Conservation (phyloP, 176 grass and related monocot species). For the Avena insularis region DNA sequence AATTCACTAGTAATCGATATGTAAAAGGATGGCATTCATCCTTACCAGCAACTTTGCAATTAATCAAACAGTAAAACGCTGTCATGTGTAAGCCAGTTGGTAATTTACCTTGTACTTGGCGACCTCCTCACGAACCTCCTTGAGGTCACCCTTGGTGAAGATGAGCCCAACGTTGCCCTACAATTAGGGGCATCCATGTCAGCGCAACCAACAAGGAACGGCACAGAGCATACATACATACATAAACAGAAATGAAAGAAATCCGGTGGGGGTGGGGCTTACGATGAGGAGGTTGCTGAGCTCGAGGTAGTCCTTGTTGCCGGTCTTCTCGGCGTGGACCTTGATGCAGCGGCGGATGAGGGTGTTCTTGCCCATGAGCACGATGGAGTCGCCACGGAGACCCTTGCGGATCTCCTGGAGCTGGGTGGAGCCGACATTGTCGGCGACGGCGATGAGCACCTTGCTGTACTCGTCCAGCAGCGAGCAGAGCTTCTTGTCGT, state of each 20-base stretch:
- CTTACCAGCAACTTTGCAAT: no score
- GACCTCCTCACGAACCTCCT: conserved; percentile 88
- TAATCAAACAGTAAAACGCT: neutral
- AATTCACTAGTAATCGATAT: no score
- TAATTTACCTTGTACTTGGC: conserved; percentile 75
- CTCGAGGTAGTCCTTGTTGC: conserved; percentile 60
- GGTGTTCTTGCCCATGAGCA: conserved; percentile 93
- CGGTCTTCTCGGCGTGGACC: conserved; percentile 59
- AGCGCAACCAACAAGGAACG: no score
- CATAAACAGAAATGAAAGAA: neutral
- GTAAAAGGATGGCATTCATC: no score
- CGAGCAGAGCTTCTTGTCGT: conserved; percentile 76
- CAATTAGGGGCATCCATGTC: no score
- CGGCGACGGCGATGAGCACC: conserved; percentile 73
- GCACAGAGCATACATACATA: no score
- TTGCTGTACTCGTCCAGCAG: conserved; percentile 86
- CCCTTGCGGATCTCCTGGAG: conserved; percentile 80
- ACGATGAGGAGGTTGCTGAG: conserved; percentile 69
- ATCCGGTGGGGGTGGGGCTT: neutral
- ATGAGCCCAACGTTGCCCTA: conserved; percentile 89
- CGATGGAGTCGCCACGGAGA: conserved; percentile 74
- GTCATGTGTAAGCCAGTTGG: neutral
- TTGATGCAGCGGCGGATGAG: conserved; percentile 86
- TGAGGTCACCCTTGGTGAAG: conserved; percentile 93
- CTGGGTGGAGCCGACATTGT: conserved; percentile 92